These are phyloP conservation scores for Leccinum imitatum DNA, from an alignment of 768 basidiomycete genomes.

Conservation along the genomic window DNA sequence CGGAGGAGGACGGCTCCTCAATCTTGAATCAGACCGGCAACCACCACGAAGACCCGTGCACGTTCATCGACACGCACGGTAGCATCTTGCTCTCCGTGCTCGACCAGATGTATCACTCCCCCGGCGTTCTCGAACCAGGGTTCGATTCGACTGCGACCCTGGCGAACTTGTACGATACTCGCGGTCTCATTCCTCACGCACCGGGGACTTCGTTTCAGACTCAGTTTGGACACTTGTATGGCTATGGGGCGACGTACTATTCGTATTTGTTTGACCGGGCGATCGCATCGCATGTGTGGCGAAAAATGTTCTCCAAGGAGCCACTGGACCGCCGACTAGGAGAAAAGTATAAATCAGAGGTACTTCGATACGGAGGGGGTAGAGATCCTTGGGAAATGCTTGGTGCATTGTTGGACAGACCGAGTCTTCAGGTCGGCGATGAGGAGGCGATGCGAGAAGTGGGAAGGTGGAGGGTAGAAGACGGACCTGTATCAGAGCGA, in stretches of 20 bases:
- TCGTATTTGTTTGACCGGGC: slow-evolving; percentile 96
- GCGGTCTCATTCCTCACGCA: slow-evolving; percentile 82
- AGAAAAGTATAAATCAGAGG: slow-evolving; percentile 74
- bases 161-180: slow-evolving; percentile 57
- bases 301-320: slow-evolving; percentile 63
- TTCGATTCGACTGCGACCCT: slow-evolving; percentile 78
- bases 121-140: slow-evolving; percentile 46
- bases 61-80: slow-evolving; percentile 83
- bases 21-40: slow-evolving; percentile 51
- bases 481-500: slow-evolving; percentile 60
- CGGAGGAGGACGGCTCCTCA: slow-evolving; percentile 46
- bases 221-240: slow-evolving; percentile 92
- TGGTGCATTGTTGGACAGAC: slow-evolving; percentile 60
- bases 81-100: slow-evolving; percentile 88
- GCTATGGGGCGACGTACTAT: slow-evolving; percentile 98
- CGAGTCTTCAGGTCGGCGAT: slow-evolving; percentile 70
- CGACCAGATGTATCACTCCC: slow-evolving; percentile 90
- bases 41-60: slow-evolving; percentile 73
- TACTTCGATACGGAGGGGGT: slow-evolving; percentile 83
- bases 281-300: slow-evolving; percentile 92
- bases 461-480: slow-evolving; percentile 84
- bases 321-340: slow-evolving; percentile 74
- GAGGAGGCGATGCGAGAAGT: slow-evolving; percentile 85
- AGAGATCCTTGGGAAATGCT: slow-evolving; percentile 96
- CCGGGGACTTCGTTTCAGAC: slow-evolving; percentile 90